These are phyloP conservation scores for Taxawa tesnikishii DNA, from an alignment of 2,329 filamentous ascomycete genomes.

Conservation along the genomic window DNA sequence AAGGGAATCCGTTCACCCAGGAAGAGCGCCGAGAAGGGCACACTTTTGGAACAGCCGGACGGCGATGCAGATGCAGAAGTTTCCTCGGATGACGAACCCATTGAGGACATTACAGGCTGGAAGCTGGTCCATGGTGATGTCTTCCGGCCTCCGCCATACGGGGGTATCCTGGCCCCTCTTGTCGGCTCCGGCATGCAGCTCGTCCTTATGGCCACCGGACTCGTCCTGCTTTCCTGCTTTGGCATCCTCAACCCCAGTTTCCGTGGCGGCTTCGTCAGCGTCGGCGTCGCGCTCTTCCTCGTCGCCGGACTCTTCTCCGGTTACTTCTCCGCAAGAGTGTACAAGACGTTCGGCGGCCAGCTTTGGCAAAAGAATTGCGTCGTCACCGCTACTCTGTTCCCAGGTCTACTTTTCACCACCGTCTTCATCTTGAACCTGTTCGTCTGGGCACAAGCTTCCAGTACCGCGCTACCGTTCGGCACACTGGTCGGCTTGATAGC, in stretches of 20 bases:
- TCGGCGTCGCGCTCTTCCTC: slow-evolving; percentile 70
- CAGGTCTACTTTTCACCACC: slow-evolving; percentile 61
- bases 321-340: slow-evolving; percentile 74
- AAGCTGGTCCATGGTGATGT: slow-evolving; percentile 83
- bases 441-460: slow-evolving; percentile 81
- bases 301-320: slow-evolving; percentile 76
- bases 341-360: slow-evolving; percentile 68
- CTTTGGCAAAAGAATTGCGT: slow-evolving; percentile 66
- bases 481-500: slow-evolving; percentile 61
- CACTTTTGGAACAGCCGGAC: slow-evolving; percentile 48
- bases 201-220: slow-evolving; percentile 64
- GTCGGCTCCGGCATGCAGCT: slow-evolving; percentile 80
- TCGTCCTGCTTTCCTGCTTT: slow-evolving; percentile 57
- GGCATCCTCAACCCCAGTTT: slow-evolving; percentile 77
- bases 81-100: slow-evolving; percentile 53
- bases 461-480: slow-evolving; percentile 73
- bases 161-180: slow-evolving; percentile 64
- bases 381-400: slow-evolving; percentile 62
- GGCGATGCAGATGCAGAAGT: slow-evolving; percentile 6
- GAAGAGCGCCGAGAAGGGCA: slow-evolving; percentile 40
- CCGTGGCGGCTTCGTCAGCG: slow-evolving; percentile 79
- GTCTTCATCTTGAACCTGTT: slow-evolving; percentile 77
- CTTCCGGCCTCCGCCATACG: slow-evolving; percentile 60
- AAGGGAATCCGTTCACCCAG: slow-evolving; percentile 31
- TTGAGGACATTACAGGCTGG: slow-evolving; percentile 79